Evolutionary conservation across 1,139 yeast species (phyloP).

Genomic region (Blastobotrys petasosporus): DNA sequence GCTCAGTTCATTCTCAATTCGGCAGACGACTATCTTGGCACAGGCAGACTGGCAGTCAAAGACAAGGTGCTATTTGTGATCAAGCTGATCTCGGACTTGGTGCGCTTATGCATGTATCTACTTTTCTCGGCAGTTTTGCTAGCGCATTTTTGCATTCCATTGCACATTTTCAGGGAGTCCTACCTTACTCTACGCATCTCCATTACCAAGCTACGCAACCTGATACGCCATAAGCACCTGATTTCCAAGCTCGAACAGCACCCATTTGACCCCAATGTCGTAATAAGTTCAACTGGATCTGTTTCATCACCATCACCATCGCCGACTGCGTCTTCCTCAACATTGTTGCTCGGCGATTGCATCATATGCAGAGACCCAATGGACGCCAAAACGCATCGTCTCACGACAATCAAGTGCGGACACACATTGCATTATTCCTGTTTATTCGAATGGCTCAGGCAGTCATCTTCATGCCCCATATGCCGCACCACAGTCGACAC

Average conservation of each 20-base stretch:
- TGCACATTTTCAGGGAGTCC: slow-evolving; percentile 27
- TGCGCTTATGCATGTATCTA: slow-evolving; percentile 21
- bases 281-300: neutral
- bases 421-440: slow-evolving; percentile 79
- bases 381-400: slow-evolving; percentile 9
- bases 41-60: slow-evolving; percentile 12
- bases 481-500: slow-evolving; percentile 20
- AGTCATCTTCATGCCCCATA: slow-evolving; percentile 46
- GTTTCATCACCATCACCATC: too few relatives aligned
- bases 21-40: slow-evolving; percentile 12
- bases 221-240: slow-evolving; percentile 24
- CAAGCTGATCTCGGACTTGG: slow-evolving; percentile 17
- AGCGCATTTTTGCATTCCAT: slow-evolving; percentile 25
- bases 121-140: slow-evolving; percentile 24
- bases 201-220: slow-evolving; percentile 24
- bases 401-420: slow-evolving; percentile 43
- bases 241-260: slow-evolving; percentile 33
- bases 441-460: slow-evolving; percentile 75
- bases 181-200: slow-evolving; percentile 26
- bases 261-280: slow-evolving; percentile 38
- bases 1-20: slow-evolving; percentile 14
- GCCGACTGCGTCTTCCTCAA: too few relatives aligned
- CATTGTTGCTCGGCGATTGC: slow-evolving; percentile 39
- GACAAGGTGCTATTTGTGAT: slow-evolving; percentile 13
- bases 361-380: slow-evolving; percentile 50